Base-by-base conservation (phyloP, 164 flowering plant genomes). In the Tinospora cordifolia region DNA sequence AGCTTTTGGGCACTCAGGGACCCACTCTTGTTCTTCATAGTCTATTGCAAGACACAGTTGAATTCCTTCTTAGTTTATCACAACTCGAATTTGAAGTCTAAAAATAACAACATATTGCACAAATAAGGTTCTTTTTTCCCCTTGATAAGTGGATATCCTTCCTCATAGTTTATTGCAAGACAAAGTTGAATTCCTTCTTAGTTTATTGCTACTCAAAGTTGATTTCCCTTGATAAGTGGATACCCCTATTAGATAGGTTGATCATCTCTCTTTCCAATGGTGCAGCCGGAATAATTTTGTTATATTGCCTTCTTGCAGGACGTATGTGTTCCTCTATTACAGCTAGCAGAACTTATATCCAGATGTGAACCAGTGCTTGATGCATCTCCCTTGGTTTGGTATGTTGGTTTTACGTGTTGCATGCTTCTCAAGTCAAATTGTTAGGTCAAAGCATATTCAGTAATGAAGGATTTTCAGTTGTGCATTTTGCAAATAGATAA, bases 321-420 rank as follows among this genome's bases (percentile, higher is more conserved):
- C 78, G 98, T 94, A 17, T 94, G 98, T 79, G 98, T 94, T 77
- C 98, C 98, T 58, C 73, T 94, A 46, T 94, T 97, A 25, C 83
- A 64, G 69, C 89, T 94, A 66, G 97, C 93, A 27, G 97, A 94
- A 65, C 58, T 91, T 63, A 94, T 94, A 76, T 87, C 98, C 58
- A 84, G 66, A 78, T 88, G 97, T 47, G 92, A 92, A 77, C 13
- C 77, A 70, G 82, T 86, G 82, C 81, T 94, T 63, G 93, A 90
- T 78, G 90, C 95, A 70, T 94, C 98, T 24, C 68, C 86, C 40
- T 76, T 94, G 74, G 78, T 87, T 40, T 90, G 98, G 98, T 93
- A 88, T 64, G 78, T 70, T 68, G 27, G 8, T 74, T 75, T 51
- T 66, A 8, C 65, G 34, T 13, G 12, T 62, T 25, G 9, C 62